Conservation (phyloP, 176 grass and related monocot species). For the Bromus sterilis region DNA sequence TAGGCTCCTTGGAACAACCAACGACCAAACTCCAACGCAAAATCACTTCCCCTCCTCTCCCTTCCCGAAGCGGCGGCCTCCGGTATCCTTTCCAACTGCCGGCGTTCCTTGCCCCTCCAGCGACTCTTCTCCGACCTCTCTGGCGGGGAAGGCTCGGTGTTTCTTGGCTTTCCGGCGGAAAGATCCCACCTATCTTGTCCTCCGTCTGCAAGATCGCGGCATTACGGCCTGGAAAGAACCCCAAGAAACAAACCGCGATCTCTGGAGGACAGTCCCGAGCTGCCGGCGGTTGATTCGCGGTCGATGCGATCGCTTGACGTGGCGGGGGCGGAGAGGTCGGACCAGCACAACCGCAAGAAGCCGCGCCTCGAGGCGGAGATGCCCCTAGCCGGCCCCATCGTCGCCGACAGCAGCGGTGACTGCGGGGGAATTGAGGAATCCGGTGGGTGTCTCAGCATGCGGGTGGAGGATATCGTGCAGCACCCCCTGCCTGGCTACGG, state of each 20-base stretch:
- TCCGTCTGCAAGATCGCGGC: not conserved
- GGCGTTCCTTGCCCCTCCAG: not conserved
- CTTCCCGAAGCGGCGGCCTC: constrained; percentile 7
- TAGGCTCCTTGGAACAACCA: constrained; percentile 9
- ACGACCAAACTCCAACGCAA: constrained; percentile 15
- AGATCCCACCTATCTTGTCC: not conserved
- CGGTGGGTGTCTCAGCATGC: not conserved
- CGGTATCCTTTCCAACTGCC: not conserved
- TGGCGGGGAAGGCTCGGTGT: not conserved
- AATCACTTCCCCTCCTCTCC: not conserved
- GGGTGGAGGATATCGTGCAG: constrained; percentile 82
- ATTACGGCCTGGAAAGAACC: not conserved
- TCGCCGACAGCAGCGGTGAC: constrained; percentile 5
- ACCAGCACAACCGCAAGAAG: constrained; percentile 57
- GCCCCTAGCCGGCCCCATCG: constrained; percentile 44
- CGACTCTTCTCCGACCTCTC: not conserved
- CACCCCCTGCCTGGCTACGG: constrained; percentile 84
- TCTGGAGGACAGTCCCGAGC: constrained; percentile 1
- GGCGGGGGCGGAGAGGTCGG: constrained; percentile 40
- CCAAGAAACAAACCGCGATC: not conserved
- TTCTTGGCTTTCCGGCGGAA: not conserved
- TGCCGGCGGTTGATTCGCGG: constrained; percentile 16
- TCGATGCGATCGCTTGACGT: constrained; percentile 71
- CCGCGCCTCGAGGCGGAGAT: constrained; percentile 34
- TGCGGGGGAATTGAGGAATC: not conserved